Evolutionary conservation across 257 asterid species (phyloP), one percentile per base, ranked within the genome.

Genomic region (Solanum okadae): DNA sequence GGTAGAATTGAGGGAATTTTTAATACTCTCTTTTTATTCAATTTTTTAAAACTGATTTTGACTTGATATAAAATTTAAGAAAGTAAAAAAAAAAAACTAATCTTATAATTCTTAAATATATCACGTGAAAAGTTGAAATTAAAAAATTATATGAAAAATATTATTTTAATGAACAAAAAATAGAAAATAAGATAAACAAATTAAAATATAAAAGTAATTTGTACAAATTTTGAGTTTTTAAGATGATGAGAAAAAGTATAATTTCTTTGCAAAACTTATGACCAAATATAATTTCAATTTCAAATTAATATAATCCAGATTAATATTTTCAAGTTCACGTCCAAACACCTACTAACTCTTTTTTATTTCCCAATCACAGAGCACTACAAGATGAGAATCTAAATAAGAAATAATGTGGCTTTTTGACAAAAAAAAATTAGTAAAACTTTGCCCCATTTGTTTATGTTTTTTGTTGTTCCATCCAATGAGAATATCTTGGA

Each of bases 311-410:
- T 25, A 27, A 67, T 1, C 34, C 18, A 7, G 7, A 27, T 67
- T 16, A 25, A 70, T 70, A 70, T 29, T 70, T 70, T 70, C 13
- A 29, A 70, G 22, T 15, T 70, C 40, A 29, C 10, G 3, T 29
- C 22, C 23, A 29, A 70, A 70, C 40, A 8, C 11, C n/a, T 29
- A 3, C 11, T 29, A 70, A 23, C 1, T 89, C 85, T 92, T 92
- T 93, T 91, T 79, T 76, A 91, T 94, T 92, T 93, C 90, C 93
- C 92, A 93, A 92, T 93, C 94, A 90, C 91, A 90, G 79, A 90
- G 91, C 97, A 90, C 95, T 95, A 93, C 94, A 87, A 91, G 95
- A 96, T 92, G 92, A 93, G 97, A 95, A 94, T 96, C 98, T 94
- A 38, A 67, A 61, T 63, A 23, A 12, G 35, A 59, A 89, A 93